Conservation (phyloP, 148 eudicot species). For the Pharnaceum exiguum region DNA sequence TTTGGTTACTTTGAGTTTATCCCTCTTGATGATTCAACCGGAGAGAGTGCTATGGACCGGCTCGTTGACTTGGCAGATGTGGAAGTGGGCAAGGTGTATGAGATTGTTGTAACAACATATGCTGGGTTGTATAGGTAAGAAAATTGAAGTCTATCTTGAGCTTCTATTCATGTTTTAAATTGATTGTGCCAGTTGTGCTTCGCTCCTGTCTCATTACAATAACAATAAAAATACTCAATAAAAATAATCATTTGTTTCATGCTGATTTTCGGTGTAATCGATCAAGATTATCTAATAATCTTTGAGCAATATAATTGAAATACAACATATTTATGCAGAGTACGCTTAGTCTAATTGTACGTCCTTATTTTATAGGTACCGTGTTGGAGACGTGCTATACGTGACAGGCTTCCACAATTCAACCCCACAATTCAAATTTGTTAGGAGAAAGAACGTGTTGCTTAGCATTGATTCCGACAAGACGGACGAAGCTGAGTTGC, state of each 20-base stretch:
- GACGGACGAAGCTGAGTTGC: slow-evolving; percentile 51
- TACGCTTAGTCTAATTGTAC: neutral
- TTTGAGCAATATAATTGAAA: too few species aligned
- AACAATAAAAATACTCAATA: too few species aligned
- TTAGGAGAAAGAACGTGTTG: slow-evolving; percentile 62
- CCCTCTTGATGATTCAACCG: slow-evolving; percentile 32
- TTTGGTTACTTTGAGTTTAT: slow-evolving; percentile 85
- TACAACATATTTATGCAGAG: too few species aligned
- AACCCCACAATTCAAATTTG: slow-evolving; percentile 70
- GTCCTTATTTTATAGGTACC: slow-evolving; percentile 41
- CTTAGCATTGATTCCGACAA: slow-evolving; percentile 61
- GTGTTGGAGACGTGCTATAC: slow-evolving; percentile 66
- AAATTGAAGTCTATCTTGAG: neutral
- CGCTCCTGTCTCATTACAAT: too few species aligned
- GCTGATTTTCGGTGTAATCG: too few species aligned
- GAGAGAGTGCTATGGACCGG: slow-evolving; percentile 16
- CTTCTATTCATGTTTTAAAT: neutral
- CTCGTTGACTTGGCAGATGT: slow-evolving; percentile 56
- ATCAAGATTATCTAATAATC: too few species aligned
- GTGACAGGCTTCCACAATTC: slow-evolving; percentile 71
- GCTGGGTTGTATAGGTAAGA: slow-evolving; percentile 54
- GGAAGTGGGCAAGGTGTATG: slow-evolving; percentile 64
- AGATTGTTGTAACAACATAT: slow-evolving; percentile 68
- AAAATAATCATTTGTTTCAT: too few species aligned
- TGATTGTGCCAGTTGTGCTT: too few species aligned